Evolutionary conservation across 1,284 basidiomycete species (phyloP), one percentile per base, ranked within the genome.

Genomic region (Pulveroboletus sp.): DNA sequence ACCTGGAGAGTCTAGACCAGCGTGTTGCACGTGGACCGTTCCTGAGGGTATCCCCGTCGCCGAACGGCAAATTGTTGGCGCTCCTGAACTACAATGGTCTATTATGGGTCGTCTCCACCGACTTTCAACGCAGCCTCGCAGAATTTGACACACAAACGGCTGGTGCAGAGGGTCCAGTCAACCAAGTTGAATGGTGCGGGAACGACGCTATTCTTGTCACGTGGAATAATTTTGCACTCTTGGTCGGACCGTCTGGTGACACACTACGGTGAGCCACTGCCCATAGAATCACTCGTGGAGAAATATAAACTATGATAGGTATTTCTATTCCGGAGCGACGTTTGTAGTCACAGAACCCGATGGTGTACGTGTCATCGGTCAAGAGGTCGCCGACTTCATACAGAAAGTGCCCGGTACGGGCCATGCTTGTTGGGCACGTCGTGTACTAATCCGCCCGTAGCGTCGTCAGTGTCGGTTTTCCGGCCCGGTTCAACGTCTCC

Each of bases 171-270:
- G 87, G 84, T 4, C 69, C 77, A 10, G 79, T 89, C 7, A 74
- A 81, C 29, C 86, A 89, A 63, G 86, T 96, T 0, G 90, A 91
- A 67, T 99, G 97, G 97, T 98, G 96, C 68, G 96, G 96, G 7
- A 95, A 95, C 70, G 95, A 99, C 72, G 94, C 94, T 0, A 90
- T 99, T 26, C 81, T 94, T 3, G 81, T 98, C 18, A 89, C 87
- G 3, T 98, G 93, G 90, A 83, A 85, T 38, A 79, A 83, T n/a
- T 77, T 88, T 44, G 89, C 89, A 1, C 76, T 96, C 17, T 81
- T 99, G 46, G 90, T 98, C 11, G 96, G 96, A 3, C 96, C 96
- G 5, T 92, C 88, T 61, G 95, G 94, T 2, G 94, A 96, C 62
- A 89, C 86, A 2, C 76, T 98, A 25, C 83, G 84, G 92, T 96